phyloP scores from a whole-genome alignment of 371 early-diverging fungal genomes.

The Rhizopus microsporus region DNA sequence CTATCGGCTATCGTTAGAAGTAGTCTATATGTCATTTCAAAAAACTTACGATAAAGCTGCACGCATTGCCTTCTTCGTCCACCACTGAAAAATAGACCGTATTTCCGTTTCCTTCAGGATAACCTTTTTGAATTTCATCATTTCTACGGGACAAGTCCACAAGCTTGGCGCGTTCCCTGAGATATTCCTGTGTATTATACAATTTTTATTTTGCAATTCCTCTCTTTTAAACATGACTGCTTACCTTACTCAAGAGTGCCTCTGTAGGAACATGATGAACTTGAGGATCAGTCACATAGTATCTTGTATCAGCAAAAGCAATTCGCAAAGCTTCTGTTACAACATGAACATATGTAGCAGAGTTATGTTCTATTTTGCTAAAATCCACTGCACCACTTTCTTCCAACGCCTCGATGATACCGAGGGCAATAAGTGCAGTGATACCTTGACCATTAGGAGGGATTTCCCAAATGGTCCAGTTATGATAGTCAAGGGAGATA shows the following conservation, averaged over 20 bases:
- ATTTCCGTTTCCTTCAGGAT: conserved; percentile 64
- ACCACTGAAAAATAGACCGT: conserved; percentile 82
- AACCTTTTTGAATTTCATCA: conserved; percentile 52
- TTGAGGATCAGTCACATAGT: conserved; percentile 72
- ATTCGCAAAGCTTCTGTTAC: conserved; percentile 70
- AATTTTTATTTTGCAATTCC: not conserved
- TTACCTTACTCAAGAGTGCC: conserved; percentile 55
- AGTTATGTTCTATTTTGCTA: conserved; percentile 51
- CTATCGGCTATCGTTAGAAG: conserved; percentile 19
- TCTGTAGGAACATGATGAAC: conserved; percentile 49
- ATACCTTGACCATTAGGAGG: conserved; percentile 84
- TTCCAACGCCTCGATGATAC: conserved; percentile 67
- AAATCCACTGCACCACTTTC: conserved; percentile 41
- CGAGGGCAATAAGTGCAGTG: conserved; percentile 72
- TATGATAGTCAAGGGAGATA: conserved; percentile 67
- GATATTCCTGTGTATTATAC: conserved; percentile 46
- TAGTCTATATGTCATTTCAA: conserved; percentile 8
- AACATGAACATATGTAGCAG: conserved; percentile 66
- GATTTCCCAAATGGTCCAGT: conserved; percentile 69
- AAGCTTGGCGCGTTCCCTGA: conserved; percentile 57
- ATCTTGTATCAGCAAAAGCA: conserved; percentile 77
- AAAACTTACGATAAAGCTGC: conserved; percentile 72
- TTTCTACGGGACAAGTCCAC: conserved; percentile 56
- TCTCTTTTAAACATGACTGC: not conserved
- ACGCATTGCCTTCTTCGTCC: conserved; percentile 82